phyloP scores from a whole-genome alignment of 2,329 filamentous ascomycete genomes.

The Colletotrichum orbiculare region DNA sequence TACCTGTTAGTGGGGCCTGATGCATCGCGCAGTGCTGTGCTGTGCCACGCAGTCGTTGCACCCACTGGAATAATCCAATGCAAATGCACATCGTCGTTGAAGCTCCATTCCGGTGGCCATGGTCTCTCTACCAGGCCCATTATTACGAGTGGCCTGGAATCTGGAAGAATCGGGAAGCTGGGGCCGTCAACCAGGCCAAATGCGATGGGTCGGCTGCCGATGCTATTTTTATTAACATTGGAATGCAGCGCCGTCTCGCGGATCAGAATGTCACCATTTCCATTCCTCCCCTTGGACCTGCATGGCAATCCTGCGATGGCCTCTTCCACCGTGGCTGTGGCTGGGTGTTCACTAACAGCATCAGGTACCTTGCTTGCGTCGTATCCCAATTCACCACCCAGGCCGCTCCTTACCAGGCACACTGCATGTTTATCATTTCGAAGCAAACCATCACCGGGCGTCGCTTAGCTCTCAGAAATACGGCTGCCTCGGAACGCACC shows the following conservation, averaged over 20 bases:
- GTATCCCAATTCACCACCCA: conserved; percentile 8
- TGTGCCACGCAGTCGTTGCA: conserved; percentile 12
- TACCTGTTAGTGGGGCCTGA: conserved; percentile 4
- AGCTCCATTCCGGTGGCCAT: neutral
- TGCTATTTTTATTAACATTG: conserved; percentile 13
- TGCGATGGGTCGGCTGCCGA: conserved; percentile 1
- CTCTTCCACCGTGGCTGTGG: neutral
- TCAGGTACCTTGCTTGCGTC: conserved; percentile 16
- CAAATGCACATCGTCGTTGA: neutral
- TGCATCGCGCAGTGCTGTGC: neutral
- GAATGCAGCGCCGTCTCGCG: neutral
- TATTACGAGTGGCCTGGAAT: conserved; percentile 33
- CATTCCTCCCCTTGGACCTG: neutral
- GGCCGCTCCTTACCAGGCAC: neutral
- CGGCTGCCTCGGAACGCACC: conserved; percentile 17
- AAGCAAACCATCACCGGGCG: neutral
- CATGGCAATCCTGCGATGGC: neutral
- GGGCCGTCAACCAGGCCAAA: conserved; percentile 16
- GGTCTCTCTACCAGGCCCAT: conserved; percentile 4
- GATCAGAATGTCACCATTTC: conserved; percentile 8
- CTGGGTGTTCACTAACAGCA: neutral
- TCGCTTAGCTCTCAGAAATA: neutral
- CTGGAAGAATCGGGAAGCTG: conserved; percentile 25
- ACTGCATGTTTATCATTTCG: neutral
- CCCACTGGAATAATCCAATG: conserved; percentile 1